These are phyloP conservation scores for Oryza punctata DNA, from an alignment of 176 grass and related monocot species.

Conservation along the genomic window DNA sequence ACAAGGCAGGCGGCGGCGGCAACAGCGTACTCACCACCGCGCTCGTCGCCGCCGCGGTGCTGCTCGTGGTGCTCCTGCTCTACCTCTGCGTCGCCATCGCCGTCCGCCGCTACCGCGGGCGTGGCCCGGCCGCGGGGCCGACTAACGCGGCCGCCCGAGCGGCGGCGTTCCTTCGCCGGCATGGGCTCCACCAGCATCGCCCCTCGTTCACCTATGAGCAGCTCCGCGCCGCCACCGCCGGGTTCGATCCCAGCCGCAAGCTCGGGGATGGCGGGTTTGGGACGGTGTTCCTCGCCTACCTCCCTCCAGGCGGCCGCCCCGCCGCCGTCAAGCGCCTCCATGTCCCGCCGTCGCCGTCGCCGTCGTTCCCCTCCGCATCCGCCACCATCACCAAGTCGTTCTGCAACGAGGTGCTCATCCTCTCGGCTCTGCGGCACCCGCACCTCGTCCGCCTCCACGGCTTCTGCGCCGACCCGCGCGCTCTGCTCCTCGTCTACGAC, in stretches of 20 bases:
- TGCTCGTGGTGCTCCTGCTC: conserved; percentile 58
- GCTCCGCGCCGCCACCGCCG: conserved; percentile 65
- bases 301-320: conserved; percentile 54
- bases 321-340: conserved; percentile 88
- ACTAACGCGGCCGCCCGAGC: conserved; percentile 52
- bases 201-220: conserved; percentile 83
- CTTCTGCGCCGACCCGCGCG: conserved; percentile 88
- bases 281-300: conserved; percentile 67
- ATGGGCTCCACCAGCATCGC: conserved; percentile 59
- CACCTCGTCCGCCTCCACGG: conserved; percentile 92
- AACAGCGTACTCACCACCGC: conserved; percentile 33
- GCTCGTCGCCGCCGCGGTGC: conserved; percentile 41
- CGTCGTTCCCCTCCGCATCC: conserved; percentile 47
- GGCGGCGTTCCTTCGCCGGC: conserved; percentile 63
- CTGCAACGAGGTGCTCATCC: conserved; percentile 94
- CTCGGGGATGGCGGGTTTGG: conserved; percentile 89
- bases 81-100: conserved; percentile 58
- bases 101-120: conserved; percentile 46
- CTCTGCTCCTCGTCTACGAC: conserved; percentile 89
- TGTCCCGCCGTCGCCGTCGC: conserved; percentile 58
- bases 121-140: conserved; percentile 9
- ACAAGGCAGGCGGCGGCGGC: background rate
- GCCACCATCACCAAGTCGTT: conserved; percentile 76
- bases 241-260: conserved; percentile 70
- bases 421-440: conserved; percentile 86